Evolutionary conservation across 2,329 filamentous ascomycete genomes (phyloP), one percentile per base, ranked within the genome.

Genomic region (Microsporum ferrugineum): DNA sequence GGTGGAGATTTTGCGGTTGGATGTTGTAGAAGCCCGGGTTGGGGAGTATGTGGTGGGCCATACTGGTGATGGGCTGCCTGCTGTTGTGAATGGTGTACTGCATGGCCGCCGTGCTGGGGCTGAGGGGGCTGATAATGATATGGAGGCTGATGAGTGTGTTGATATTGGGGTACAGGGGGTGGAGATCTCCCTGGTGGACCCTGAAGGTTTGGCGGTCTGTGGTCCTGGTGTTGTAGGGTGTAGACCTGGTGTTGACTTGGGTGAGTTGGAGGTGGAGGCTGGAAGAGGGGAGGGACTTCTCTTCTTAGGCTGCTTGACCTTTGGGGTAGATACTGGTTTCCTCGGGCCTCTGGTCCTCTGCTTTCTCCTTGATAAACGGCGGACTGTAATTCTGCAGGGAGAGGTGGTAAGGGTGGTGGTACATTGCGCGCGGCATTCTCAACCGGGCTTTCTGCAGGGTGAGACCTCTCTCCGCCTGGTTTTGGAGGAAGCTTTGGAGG

Each of bases 401-500:
- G 65, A 14, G 75, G 75, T 66, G 75, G 65, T 68, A 76, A 59
- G 17, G 71, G 68, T 7, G 73, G 69, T 3, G 71, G 68, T 3
- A 41, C n/a, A 39, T 23, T 39, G 14, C 33, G 55, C 8, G 34
- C 1, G 5, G 14, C 12, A 63, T 65, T 63, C 23, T 56, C 64
- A 51, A 62, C 65, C 55, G 62, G 36, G 49, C 63, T 65, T 34
- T 64, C 65, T 23, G 64, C 65, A 23, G 65, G 64, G 34, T 63
- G 56, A 45, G 64, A 41, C 27, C 45, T 38, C 6, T 63, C 60
- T 34, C 62, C 33, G 14, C 71, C 70, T 12, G 70, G 71, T 60
- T 76, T 76, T 5, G 74, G 74, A 36, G 74, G 74, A 10, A 73
- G 68, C 27, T 69, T 71, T 10, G 73, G 73, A 12, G 64, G 61